Conservation (phyloP, 2,329 filamentous ascomycete genomes). For the Epichloe coenophiala region DNA sequence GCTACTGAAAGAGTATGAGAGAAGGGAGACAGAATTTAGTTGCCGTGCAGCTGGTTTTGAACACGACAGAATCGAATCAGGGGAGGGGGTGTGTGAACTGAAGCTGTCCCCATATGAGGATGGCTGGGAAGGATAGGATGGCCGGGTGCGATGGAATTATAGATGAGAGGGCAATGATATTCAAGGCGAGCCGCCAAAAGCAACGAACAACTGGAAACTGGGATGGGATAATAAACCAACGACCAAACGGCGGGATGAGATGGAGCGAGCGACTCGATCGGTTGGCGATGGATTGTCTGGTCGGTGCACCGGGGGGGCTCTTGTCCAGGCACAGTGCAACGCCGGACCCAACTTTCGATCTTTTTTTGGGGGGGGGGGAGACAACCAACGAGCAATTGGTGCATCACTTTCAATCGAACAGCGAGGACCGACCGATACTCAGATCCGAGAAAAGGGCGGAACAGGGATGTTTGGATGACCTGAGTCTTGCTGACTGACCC, state of each 20-base stretch:
- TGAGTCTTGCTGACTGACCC: neutral
- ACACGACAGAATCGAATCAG: neutral
- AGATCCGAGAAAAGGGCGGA: constrained; percentile 2
- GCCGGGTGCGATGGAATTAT: no score
- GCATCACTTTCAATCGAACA: neutral
- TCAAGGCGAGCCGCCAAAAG: neutral
- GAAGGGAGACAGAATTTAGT: constrained; percentile 3
- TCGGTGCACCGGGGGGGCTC: neutral
- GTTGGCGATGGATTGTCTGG: constrained; percentile 1
- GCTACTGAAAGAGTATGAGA: neutral
- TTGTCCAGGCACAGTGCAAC: neutral
- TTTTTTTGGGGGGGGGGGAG: neutral
- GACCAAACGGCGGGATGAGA: neutral
- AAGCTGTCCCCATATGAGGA: neutral
- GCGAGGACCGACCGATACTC: neutral
- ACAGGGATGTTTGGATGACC: constrained; percentile 1
- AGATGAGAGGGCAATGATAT: no score
- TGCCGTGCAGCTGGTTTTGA: neutral
- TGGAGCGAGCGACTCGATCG: neutral
- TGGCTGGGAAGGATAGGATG: neutral
- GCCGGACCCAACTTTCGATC: neutral
- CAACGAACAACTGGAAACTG: neutral
- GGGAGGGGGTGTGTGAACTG: neutral
- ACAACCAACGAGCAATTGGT: constrained; percentile 4
- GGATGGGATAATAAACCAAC: neutral